Base-by-base conservation (phyloP, 805 yeast genomes). In the Teunomyces gatunensis region DNA sequence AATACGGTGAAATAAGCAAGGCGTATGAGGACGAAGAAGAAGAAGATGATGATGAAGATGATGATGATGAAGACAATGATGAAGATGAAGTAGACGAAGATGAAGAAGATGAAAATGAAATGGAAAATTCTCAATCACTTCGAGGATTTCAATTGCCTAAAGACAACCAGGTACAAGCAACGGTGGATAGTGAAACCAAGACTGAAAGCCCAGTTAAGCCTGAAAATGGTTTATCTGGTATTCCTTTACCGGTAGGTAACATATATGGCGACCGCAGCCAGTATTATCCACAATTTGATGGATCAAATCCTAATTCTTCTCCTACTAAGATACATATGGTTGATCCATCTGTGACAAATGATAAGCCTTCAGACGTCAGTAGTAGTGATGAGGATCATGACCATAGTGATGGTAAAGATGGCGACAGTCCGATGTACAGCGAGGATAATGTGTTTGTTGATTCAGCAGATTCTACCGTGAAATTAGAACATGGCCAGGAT, bases 291-390 rank as follows among this genome's bases (percentile, higher is more conserved):
- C 40, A 12, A 12, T 6, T 27, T n/a, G 29, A 37, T 6, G 15
- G 17, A 20, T 20, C 15, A 2, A 17, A 9, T 6, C 23, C 13
- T n/a, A 5, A 15, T 21, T 12, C 40, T 6, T n/a, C 40, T 23
- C 29, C 40, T 7, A 11, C 40, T 13, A 21, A 20, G 7, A 37
- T 37, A 11, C 40, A 37, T 23, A 18, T 37, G 40, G 40, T 37
- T 37, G 46, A 42, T 15, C 42, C 45, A 9, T 36, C 41, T 7
- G 45, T 40, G 6, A 36, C 43, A 33, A 49, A 49, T 35, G 52
- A 52, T 18, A 52, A 47, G 32, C 53, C 55, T 2, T 52, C 55
- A 5, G 55, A 52, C 25, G 49, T 30, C 4, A 52, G 55, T 33
- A 52, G 55, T 32, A 49, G 53, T 33, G 53, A 50, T 12, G 54